A percentile compares a stretch with the other conserved stretches of the same genome.
phyloP scores from a whole-genome alignment of 345 rosid genomes.

The Citrus reticulata region DNA sequence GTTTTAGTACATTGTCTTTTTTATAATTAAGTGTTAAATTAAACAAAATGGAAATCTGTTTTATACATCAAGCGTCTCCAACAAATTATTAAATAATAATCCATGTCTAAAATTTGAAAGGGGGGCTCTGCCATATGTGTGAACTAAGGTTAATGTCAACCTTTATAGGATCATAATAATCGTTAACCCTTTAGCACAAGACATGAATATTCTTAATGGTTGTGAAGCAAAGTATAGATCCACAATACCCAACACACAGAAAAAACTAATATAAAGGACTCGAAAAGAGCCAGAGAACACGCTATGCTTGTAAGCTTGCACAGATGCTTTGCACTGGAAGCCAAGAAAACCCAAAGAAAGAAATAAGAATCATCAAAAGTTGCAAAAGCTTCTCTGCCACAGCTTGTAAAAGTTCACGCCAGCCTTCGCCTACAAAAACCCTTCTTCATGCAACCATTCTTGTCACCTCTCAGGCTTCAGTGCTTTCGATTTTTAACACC shows the following conservation, averaged over 20 bases:
- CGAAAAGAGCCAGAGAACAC: not conserved
- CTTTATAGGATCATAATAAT: not conserved
- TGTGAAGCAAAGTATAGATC: constrained; percentile 42
- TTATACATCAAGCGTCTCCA: too few species aligned
- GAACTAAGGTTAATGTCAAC: not conserved
- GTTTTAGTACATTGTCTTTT: too few species aligned
- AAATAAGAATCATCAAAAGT: constrained; percentile 32
- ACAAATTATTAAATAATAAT: too few species aligned
- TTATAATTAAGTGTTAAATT: too few species aligned
- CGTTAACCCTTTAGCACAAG: constrained; percentile 16
- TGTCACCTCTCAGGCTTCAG: constrained; percentile 11
- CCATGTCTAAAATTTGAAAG: not conserved
- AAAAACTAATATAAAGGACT: not conserved
- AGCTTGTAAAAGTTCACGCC: constrained; percentile 28
- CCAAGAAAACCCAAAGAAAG: constrained; percentile 42
- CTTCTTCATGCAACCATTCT: constrained; percentile 15
- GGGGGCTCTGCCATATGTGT: not conserved
- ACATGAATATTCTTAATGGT: constrained; percentile 22
- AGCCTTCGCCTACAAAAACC: constrained; percentile 58
- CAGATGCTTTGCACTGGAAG: constrained; percentile 53
- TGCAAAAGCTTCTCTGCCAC: constrained; percentile 57
- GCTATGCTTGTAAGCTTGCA: not conserved
- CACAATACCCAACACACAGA: not conserved
- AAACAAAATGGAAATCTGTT: not conserved
- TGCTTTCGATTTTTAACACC: not conserved